phyloP scores from a whole-genome alignment of 768 basidiomycete species.

The Lactarius vividus region DNA sequence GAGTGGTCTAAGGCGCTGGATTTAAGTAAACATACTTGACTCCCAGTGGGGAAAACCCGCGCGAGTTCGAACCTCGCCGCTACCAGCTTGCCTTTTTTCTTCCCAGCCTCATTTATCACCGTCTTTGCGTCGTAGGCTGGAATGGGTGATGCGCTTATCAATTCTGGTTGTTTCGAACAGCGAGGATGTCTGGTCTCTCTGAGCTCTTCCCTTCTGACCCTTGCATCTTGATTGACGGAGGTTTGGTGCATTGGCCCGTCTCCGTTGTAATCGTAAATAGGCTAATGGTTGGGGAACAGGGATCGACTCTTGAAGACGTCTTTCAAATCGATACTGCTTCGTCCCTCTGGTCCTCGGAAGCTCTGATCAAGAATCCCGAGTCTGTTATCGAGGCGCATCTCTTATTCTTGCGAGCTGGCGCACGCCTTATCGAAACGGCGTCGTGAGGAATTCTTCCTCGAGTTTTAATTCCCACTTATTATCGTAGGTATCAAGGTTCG shows the following conservation, averaged over 20 bases:
- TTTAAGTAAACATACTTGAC: constrained; percentile 62
- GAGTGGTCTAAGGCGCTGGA: constrained; percentile 93
- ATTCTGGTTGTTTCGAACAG: neutral
- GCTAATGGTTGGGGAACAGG: constrained; percentile 39
- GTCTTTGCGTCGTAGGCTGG: neutral
- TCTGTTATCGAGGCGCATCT: constrained; percentile 58
- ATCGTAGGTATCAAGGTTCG: constrained; percentile 63
- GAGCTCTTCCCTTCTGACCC: constrained; percentile 6
- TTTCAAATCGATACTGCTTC: constrained; percentile 49
- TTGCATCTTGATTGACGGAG: constrained; percentile 22
- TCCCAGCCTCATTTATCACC: constrained; percentile 7
- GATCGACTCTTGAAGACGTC: constrained; percentile 56
- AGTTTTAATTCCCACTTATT: neutral
- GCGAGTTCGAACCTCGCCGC: constrained; percentile 92
- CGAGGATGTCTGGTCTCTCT: constrained; percentile 8
- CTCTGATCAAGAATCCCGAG: constrained; percentile 51
- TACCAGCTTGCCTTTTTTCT: constrained; percentile 45
- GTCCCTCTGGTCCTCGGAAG: constrained; percentile 71
- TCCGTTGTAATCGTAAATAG: neutral
- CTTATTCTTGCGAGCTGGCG: constrained; percentile 62
- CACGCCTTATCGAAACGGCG: constrained; percentile 61
- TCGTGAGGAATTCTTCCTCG: constrained; percentile 47
- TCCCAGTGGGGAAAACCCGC: constrained; percentile 84
- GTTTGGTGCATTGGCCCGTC: constrained; percentile 15
- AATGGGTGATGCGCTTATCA: neutral